Evolutionary conservation across 2,329 filamentous ascomycete species (phyloP), one percentile per base, ranked within the genome.

Genomic region (Botryosphaeria dothidea): DNA sequence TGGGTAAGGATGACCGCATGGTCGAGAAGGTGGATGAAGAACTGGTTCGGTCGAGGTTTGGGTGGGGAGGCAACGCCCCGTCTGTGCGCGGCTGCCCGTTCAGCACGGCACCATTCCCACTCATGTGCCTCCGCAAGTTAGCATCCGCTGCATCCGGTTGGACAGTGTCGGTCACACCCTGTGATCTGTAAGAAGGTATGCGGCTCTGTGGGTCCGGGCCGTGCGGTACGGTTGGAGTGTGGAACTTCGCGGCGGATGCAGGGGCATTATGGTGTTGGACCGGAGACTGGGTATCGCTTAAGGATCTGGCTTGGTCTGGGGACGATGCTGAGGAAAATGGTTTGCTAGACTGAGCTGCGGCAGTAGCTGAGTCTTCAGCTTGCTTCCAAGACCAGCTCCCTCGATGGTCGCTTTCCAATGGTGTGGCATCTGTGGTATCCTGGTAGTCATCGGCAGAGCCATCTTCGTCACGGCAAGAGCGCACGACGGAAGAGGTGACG

Each of bases 401-500:
- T 11, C 56, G 56, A 2, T 45, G 56, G 21, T 60, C 56, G 41
- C 38, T 60, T 34, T 23, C 56, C 13, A 60, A 15, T 19, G 36
- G 36, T 17, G 36, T 54, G 19, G 15, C 29, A n/a, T 29, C 38
- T 11, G 45, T 17, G 3, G 60, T 19, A 31, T 49, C 46, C 17
- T 38, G 46, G 36, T 29, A 52, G 36, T 52, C 61, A 17, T 64
- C 48, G n/a, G 49, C 19, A 25, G 61, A 56, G 17, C 36, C n/a
- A 27, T 48, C 61, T 21, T 64, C 61, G 4, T 54, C 51, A 7
- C 62, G 62, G 19, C 62, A 65, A 9, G 62, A 49, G 9, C 52
- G 62, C 15, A 54, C 43, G 29, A 65, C 52, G 9, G 62, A 58
- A 11, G 62, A 58, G 4, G 62, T 65, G 41, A 65, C 51, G n/a